Percentiles rank a stretch among this genome's conserved stretches.
Evolutionary conservation across 768 basidiomycete genomes (phyloP).

Genomic region (Mycena latifolia): DNA sequence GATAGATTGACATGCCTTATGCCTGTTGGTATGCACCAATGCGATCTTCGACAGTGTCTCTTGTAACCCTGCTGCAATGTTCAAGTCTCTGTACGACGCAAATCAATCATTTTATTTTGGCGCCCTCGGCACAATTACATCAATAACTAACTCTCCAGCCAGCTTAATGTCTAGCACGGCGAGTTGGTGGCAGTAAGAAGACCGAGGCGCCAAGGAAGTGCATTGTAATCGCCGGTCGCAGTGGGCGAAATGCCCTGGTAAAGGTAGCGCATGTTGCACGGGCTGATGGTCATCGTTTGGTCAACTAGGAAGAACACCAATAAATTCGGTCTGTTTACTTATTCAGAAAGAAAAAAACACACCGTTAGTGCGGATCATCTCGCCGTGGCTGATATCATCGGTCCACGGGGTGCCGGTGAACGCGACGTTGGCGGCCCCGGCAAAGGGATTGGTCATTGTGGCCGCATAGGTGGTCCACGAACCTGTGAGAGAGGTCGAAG

Average conservation of each 20-base stretch:
- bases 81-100: too few relatives aligned
- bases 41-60: too few relatives aligned
- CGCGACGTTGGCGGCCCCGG: constrained; percentile 8
- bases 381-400: constrained; percentile 11
- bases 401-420: constrained; percentile 12
- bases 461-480: background rate
- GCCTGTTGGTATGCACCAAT: too few relatives aligned
- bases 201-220: constrained; percentile 2
- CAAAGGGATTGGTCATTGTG: constrained; percentile 8
- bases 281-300: constrained; percentile 16
- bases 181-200: constrained; percentile 9
- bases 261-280: constrained; percentile 8
- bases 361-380: constrained; percentile 13
- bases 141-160: too few relatives aligned
- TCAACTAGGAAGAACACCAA: background rate
- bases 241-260: constrained; percentile 8
- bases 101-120: too few relatives aligned
- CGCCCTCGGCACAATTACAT: too few relatives aligned
- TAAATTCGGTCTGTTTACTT: too few relatives aligned
- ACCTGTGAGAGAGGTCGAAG: background rate
- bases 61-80: too few relatives aligned
- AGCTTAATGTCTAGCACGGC: constrained; percentile 5
- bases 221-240: background rate
- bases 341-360: background rate
- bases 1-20: too few relatives aligned